Base-by-base conservation (phyloP, 1,284 basidiomycete genomes). In the Cystobasidium sp. region DNA sequence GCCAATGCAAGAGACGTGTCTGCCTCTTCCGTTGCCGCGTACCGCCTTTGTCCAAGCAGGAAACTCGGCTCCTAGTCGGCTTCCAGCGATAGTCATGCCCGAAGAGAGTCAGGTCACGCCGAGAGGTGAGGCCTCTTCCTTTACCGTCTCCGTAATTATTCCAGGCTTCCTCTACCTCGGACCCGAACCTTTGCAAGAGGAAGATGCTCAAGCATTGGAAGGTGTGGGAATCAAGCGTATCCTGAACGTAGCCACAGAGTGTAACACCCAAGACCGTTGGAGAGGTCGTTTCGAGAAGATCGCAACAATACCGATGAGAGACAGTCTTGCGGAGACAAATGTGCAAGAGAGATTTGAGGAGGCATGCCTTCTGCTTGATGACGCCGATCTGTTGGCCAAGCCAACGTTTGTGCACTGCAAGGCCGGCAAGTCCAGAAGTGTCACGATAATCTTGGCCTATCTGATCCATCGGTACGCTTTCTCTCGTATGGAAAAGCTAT, bases 381-480 rank as follows among this genome's bases (percentile, higher is more conserved):
- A 96, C 78, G 95, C 95, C 0, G 90, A 49, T 41, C 82, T 97
- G 68, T 92, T 94, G 78, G 92, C 37, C 5, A 75, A 69, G 22
- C 90, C 94, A 0, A 91, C 91, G 0, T 98, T 97, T 79, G 94
- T 97, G 14, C 96, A 98, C 82, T 98, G 95, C 84, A 94, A 93
- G 84, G 95, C 93, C 1, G 96, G 95, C 41, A 97, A 95, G 84
- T 94, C 92, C 1, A 90, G 96, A 18, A 94, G 92, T 0, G 95
- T 97, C n/a, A 97, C 93, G 0, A 92, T 94, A 9, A 94, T 97
- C 51, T 93, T 99, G 84, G 96, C 93, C 1, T 98, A 97, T 82
- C 89, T 99, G 65, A 97, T 99, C 77, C 94, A 97, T 67, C 58
- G 66, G 69, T 79, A 44, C 18, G 77, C 53, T 18, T 7, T 12